Evolutionary conservation across 2,329 filamentous ascomycete species (phyloP).

Genomic region (Colletotrichum sp.): DNA sequence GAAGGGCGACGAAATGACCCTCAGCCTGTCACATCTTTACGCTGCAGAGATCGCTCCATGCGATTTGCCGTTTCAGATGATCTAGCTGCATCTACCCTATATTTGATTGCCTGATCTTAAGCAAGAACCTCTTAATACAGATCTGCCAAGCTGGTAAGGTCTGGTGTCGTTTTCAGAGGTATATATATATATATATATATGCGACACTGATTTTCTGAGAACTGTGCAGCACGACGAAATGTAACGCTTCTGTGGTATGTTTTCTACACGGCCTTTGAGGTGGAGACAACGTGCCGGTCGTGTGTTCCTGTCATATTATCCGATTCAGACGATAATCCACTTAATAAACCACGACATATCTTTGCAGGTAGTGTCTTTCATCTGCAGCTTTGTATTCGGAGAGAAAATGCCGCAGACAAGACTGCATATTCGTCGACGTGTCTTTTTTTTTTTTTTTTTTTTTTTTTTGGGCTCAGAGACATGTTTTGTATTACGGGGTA

Average conservation of each 20-base stretch:
- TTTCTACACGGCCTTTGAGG: background rate
- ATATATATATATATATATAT: background rate
- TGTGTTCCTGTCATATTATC: background rate
- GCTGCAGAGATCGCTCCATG: fast-evolving
- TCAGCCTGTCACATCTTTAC: background rate
- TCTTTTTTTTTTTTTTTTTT: background rate
- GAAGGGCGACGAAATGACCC: background rate
- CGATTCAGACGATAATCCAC: background rate
- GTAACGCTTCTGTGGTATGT: background rate
- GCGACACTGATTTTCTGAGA: background rate
- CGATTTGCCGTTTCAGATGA: fast-evolving
- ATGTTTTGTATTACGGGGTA: too few relatives aligned
- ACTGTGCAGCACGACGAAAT: background rate
- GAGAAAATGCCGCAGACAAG: fast-evolving
- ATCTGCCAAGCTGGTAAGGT: background rate
- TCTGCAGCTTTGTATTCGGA: fast-evolving
- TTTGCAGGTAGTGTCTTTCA: background rate
- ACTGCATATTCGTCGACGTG: background rate
- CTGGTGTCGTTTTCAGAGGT: background rate
- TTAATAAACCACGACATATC: background rate
- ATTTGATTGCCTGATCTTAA: background rate
- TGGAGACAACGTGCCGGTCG: background rate
- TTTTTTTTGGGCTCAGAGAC: too few relatives aligned
- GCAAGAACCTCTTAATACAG: background rate
- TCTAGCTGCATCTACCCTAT: background rate